phyloP scores from a whole-genome alignment of 2,329 filamentous ascomycete species.

The Parastagonospora nodorum region DNA sequence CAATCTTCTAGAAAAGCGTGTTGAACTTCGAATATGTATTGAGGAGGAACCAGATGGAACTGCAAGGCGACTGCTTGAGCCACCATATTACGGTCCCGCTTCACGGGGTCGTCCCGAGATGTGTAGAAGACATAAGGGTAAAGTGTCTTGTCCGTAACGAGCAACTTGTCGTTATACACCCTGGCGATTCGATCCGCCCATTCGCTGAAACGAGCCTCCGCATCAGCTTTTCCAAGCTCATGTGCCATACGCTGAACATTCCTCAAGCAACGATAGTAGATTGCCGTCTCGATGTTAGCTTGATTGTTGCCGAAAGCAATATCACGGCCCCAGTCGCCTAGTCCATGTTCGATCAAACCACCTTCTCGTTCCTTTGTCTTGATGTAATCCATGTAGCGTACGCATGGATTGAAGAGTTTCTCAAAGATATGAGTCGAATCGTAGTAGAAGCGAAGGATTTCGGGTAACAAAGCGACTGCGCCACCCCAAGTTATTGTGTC shows the following conservation, averaged over 20 bases:
- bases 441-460: conserved; percentile 49
- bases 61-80: conserved; percentile 48
- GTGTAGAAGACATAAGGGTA: conserved; percentile 49
- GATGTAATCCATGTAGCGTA: conserved; percentile 52
- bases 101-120: conserved; percentile 39
- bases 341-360: conserved; percentile 51
- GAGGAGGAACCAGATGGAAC: conserved; percentile 35
- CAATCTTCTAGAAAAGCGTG: conserved; percentile 34
- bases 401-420: conserved; percentile 46
- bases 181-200: conserved; percentile 28
- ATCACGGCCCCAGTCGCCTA: conserved; percentile 52
- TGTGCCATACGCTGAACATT: conserved; percentile 45
- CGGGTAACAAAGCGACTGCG: conserved; percentile 40
- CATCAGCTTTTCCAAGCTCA: conserved; percentile 14
- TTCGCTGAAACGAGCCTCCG: conserved; percentile 15
- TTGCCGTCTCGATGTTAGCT: conserved; percentile 53
- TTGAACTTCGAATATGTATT: conserved; percentile 31
- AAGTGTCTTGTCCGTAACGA: conserved; percentile 25
- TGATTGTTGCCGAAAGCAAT: conserved; percentile 53
- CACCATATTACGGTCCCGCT: conserved; percentile 46
- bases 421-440: conserved; percentile 46
- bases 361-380: conserved; percentile 47
- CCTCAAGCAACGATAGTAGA: conserved; percentile 50
- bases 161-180: conserved; percentile 26
- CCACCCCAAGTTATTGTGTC: conserved; percentile 55